Evolutionary conservation across 345 rosid genomes (phyloP), one percentile per base, ranked within the genome.

Genomic region (Citrus sinensis): DNA sequence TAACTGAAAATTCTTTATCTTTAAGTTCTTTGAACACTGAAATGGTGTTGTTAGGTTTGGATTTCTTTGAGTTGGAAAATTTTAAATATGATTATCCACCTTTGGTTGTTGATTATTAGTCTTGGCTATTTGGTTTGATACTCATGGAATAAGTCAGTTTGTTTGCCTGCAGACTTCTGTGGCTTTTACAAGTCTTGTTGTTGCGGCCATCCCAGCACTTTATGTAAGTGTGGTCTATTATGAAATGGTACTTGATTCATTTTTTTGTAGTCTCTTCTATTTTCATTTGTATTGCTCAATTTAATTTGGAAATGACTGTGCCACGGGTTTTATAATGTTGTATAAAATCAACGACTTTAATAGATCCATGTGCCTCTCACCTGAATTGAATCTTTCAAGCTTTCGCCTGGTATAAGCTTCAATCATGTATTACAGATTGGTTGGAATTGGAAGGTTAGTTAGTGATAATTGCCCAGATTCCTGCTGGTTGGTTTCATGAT

Each of bases 181-280:
- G 73, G 97, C 99, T 34, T 90, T 95, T 84, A 85, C 92, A 60
- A 86, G 97, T 85, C 82, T 96, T 64, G 95, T 92, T 22, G 56
- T 91, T 78, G 88, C 94, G n/a, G 90, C 97, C 30, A 75, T 93
- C 61, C 98, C 99, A 20, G 88, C 98, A 27, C 92, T 95, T 76
- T 9, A 70, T 79, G 99, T 95, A 89, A 92, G 97, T 89, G 27
- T 58, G 71, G 14, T 1, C 19, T 35, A 2, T 54, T 27, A 8
- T 24, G 16, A 25, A 9, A 11, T 29, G 25, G 4, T 62, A 27
- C 30, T 62, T 75, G 70, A 29, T 46, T 46, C 9, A 37, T 61
- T 49, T 9, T 16, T 7, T 37, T 14, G 19, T 24, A 37, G 24
- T 32, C 27, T 30, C 16, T 35, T 30, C 9, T 49, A 7, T 34